A percentile compares a stretch with the other conserved stretches of the same genome.
phyloP scores from a whole-genome alignment of 495 filamentous ascomycete genomes.

The Xylaria scruposa region DNA sequence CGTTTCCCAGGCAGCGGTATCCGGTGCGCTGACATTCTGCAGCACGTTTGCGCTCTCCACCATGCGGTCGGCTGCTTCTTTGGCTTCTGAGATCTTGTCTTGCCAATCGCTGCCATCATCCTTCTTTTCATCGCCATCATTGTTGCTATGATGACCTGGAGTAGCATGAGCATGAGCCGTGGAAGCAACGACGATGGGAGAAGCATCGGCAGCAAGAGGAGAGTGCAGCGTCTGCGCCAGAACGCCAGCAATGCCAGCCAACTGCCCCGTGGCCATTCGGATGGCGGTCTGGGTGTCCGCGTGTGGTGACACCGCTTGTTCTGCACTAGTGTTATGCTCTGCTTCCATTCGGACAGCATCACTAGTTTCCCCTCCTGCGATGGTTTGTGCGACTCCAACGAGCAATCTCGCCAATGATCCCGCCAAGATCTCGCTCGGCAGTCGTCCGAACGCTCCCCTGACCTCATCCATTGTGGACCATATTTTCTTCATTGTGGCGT shows the following conservation, averaged over 20 bases:
- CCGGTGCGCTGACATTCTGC: background rate
- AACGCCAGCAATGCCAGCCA: conserved; percentile 20
- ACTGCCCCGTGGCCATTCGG: conserved; percentile 6
- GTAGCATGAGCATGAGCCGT: background rate
- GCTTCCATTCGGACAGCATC: background rate
- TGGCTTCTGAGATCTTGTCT: conserved; percentile 9
- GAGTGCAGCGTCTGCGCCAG: background rate
- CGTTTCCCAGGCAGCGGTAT: conserved; percentile 5
- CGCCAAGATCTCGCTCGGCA: background rate
- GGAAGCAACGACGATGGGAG: background rate
- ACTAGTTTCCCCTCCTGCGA: background rate
- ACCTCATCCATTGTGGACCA: conserved; percentile 12
- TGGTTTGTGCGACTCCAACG: conserved; percentile 4
- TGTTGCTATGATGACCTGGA: background rate
- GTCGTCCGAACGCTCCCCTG: background rate
- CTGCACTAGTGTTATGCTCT: background rate
- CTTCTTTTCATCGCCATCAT: background rate
- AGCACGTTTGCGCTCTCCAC: conserved; percentile 15
- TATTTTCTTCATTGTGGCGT: background rate
- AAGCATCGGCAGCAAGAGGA: background rate
- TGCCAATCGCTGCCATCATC: conserved; percentile 1
- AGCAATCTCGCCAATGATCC: conserved; percentile 15
- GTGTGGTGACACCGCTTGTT: background rate
- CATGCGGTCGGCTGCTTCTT: conserved; percentile 14
- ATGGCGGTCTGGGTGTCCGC: conserved; percentile 1